A percentile compares a stretch with the other conserved stretches of the same genome.
Conservation (phyloP, 495 filamentous ascomycete genomes). For the Copromyces sp. region DNA sequence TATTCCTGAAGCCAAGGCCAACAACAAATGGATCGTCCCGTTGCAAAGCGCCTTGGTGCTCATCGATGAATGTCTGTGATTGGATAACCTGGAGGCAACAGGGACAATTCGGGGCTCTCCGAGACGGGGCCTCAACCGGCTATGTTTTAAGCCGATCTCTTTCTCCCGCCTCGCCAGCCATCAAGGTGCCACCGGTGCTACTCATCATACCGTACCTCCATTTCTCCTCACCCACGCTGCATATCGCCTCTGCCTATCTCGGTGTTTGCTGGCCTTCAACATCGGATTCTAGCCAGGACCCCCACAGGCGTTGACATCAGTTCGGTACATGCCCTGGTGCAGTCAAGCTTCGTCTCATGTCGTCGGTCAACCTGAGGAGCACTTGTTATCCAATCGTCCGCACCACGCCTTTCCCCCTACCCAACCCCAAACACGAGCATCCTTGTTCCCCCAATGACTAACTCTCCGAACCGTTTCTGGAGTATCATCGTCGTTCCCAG, state of each 20-base stretch:
- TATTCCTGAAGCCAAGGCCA: neutral
- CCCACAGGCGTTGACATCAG: neutral
- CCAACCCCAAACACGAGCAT: neutral
- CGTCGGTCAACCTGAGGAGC: neutral
- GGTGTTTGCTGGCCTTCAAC: neutral
- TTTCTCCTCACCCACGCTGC: neutral
- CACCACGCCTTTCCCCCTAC: neutral
- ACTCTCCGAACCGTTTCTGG: neutral
- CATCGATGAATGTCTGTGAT: constrained; percentile 4
- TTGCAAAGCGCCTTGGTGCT: neutral
- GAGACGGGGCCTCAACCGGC: neutral
- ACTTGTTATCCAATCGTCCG: neutral
- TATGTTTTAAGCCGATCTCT: neutral
- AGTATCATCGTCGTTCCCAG: neutral
- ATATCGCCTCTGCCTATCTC: neutral
- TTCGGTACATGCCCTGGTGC: neutral
- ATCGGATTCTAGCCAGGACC: neutral
- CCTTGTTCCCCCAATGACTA: neutral
- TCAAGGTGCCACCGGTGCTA: neutral
- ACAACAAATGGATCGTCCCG: neutral
- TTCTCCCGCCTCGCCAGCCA: neutral
- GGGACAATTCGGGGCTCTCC: neutral
- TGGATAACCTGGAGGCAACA: constrained; percentile 1
- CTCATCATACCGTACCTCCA: neutral
- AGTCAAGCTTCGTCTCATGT: neutral